A percentile compares a stretch with the other conserved stretches of the same genome.
These are phyloP conservation scores for Coemansia sp. DNA, from an alignment of 192 early-diverging fungal genomes.

Conservation along the genomic window DNA sequence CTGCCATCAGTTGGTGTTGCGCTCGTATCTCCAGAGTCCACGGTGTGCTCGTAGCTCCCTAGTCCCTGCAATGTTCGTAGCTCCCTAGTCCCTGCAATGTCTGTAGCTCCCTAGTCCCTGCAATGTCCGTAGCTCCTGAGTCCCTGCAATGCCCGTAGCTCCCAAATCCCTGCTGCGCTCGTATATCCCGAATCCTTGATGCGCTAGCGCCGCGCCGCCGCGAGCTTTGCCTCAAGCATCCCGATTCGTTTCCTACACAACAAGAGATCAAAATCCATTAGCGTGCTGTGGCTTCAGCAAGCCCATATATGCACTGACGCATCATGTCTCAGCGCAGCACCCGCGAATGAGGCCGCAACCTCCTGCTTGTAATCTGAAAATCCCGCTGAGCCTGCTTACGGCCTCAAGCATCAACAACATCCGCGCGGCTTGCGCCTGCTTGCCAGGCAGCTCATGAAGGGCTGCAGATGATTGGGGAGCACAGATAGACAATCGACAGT, in stretches of 20 bases:
- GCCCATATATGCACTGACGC: conserved; percentile 23
- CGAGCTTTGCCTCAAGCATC: conserved; percentile 45
- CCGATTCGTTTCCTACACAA: conserved; percentile 38
- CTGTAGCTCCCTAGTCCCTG: too few species aligned
- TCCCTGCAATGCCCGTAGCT: too few species aligned
- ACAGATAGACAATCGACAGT: conserved; percentile 19
- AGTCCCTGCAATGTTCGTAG: too few species aligned
- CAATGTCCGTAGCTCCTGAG: too few species aligned
- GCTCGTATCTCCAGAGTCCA: too few species aligned
- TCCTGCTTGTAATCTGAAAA: conserved; percentile 3
- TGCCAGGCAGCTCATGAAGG: background rate
- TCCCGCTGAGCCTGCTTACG: background rate
- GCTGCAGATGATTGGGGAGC: conserved; percentile 10
- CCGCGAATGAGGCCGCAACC: background rate
- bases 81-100: too few species aligned
- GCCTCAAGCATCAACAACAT: background rate
- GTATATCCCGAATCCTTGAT: too few species aligned
- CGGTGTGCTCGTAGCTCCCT: too few species aligned
- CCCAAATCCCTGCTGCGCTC: too few species aligned
- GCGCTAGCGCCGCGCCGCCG: conserved; percentile 14
- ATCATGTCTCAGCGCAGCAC: background rate
- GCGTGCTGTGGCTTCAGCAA: background rate
- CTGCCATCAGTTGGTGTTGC: background rate
- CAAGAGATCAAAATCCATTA: background rate
- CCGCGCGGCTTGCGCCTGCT: conserved; percentile 1